Evolutionary conservation across 2,329 filamentous ascomycete genomes (phyloP), one percentile per base, ranked within the genome.

Genomic region (Spiromastix sp.): DNA sequence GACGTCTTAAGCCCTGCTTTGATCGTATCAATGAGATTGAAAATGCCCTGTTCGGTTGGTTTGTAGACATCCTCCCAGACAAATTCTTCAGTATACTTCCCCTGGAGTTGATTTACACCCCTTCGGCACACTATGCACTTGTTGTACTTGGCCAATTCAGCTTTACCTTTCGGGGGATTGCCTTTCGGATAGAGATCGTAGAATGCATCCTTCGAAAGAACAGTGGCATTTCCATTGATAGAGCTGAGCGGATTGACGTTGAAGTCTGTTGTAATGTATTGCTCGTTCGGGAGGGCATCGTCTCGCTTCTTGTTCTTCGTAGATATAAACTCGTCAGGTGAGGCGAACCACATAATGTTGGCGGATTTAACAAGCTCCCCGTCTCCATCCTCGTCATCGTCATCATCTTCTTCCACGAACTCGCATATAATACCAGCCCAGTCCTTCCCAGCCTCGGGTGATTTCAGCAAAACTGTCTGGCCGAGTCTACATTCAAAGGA

Each of bases 381-480:
- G 1, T 63, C 56, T 28, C 81, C 74, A 3, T 77, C 79, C 9
- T 81, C 78, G 13, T 82, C 72, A 30, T 82, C 78, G 16, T 79
- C 74, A 42, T 68, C 66, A 11, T 66, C 59, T 20, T 79, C 74
- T 30, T 89, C 78, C 25, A 79, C 55, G 46, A 98, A 94, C 28
- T 84, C 79, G 49, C 80, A 81, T 34, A 95, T 81, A 42, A 98
- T 77, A 21, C 85, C 91, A 2, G 93, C 82, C 87, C 91, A 98
- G 8, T 86, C 82, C 50, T 93, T 85, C 45, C 85, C 85, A 26
- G 76, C 74, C 3, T 84, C 85, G 25, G 93, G 85, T 1, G 87
- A 85, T 57, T 93, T 93, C 37, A 98, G 69, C 26, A 96, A 68
- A 22, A 96, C 80, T 13, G 77, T 74, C 52, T 98, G 86, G 29